These are phyloP conservation scores for Hyaloscypha finlandica DNA, from an alignment of 495 filamentous ascomycete genomes.

Conservation along the genomic window DNA sequence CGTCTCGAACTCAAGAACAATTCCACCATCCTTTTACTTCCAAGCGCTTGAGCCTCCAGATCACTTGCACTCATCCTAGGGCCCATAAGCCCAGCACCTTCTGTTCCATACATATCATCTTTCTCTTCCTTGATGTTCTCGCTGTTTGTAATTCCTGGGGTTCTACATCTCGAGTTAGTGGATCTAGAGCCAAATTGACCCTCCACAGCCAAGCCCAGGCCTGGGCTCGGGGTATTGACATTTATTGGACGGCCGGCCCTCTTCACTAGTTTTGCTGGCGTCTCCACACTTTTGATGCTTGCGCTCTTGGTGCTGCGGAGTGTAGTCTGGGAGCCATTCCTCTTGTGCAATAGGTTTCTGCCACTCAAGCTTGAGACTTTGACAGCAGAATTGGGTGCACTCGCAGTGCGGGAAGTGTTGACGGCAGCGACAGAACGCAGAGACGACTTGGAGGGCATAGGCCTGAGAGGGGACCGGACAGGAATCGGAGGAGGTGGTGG, in stretches of 20 bases:
- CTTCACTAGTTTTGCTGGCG: constrained; percentile 29
- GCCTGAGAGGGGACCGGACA: constrained; percentile 20
- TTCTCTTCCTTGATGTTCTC: constrained; percentile 21
- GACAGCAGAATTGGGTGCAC: constrained; percentile 17
- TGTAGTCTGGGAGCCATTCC: constrained; percentile 17
- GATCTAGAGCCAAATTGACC: constrained; percentile 23
- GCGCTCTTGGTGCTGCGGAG: constrained; percentile 23
- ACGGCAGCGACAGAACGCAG: constrained; percentile 10
- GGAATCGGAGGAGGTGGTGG: constrained; percentile 32
- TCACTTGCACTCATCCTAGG: constrained; percentile 20
- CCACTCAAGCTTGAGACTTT: constrained; percentile 17
- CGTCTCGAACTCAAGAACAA: constrained; percentile 58
- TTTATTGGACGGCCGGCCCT: neutral
- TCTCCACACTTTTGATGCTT: constrained; percentile 24
- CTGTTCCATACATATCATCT: constrained; percentile 32
- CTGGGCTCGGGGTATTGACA: constrained; percentile 3
- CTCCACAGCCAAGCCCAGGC: constrained; percentile 5
- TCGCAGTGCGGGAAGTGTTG: constrained; percentile 7
- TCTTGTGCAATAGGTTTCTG: constrained; percentile 21
- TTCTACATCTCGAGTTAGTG: constrained; percentile 18
- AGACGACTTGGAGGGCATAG: constrained; percentile 24
- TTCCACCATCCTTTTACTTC: constrained; percentile 62
- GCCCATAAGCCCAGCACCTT: constrained; percentile 28
- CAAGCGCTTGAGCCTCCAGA: constrained; percentile 39
- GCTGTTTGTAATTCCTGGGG: constrained; percentile 2